Percentiles rank a stretch among this genome's conserved stretches.
Evolutionary conservation across 2,329 filamentous ascomycete genomes (phyloP).

Genomic region (Exophiala bonariae): DNA sequence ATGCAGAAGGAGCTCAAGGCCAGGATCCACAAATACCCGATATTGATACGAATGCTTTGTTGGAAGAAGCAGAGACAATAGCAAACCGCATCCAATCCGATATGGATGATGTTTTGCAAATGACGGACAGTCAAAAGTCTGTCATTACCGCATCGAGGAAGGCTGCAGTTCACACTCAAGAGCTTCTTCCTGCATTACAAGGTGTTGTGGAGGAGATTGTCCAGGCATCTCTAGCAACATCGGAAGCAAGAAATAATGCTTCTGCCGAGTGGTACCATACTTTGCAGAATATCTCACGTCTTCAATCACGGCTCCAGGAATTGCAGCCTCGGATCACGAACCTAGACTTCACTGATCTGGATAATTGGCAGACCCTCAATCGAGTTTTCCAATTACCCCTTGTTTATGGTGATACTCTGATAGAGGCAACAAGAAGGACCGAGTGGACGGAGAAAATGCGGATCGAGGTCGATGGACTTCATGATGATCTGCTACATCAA

Average conservation of each 20-base stretch:
- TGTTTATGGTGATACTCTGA: conserved; percentile 84
- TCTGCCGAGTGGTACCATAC: conserved; percentile 62
- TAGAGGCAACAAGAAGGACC: conserved; percentile 79
- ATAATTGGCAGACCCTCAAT: conserved; percentile 77
- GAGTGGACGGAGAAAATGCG: conserved; percentile 94
- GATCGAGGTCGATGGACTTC: conserved; percentile 79
- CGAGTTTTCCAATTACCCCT: conserved; percentile 80
- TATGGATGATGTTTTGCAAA: conserved; percentile 72
- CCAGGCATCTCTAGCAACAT: conserved; percentile 56
- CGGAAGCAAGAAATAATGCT: conserved; percentile 65
- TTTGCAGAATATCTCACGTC: conserved; percentile 78
- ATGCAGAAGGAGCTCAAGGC: conserved; percentile 13
- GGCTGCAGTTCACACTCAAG: conserved; percentile 63
- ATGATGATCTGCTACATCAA: conserved; percentile 88
- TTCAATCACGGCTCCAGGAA: conserved; percentile 73
- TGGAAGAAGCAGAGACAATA: conserved; percentile 75
- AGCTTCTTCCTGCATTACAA: conserved; percentile 61
- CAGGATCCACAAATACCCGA: conserved; percentile 20
- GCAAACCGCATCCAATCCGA: conserved; percentile 85
- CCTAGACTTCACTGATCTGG: conserved; percentile 72
- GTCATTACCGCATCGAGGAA: conserved; percentile 63
- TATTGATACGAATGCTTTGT: conserved; percentile 21
- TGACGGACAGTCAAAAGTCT: conserved; percentile 66
- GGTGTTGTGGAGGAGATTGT: conserved; percentile 60
- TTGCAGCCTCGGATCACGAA: conserved; percentile 71